Base-by-base conservation (phyloP, 805 yeast genomes). In the Candida glaebosa region DNA sequence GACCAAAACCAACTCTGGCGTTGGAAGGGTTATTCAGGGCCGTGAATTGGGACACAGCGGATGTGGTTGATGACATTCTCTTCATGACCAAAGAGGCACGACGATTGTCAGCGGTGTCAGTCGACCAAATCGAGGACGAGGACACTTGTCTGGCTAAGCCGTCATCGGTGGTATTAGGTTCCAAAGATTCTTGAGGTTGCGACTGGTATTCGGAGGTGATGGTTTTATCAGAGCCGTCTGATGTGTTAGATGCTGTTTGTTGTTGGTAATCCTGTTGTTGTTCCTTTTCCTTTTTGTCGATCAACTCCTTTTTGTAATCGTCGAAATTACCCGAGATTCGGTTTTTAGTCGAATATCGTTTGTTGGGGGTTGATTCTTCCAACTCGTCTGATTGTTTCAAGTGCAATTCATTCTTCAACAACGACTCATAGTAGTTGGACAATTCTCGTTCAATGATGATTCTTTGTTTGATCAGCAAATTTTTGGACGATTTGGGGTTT, bases 381-480 rank as follows among this genome's bases (percentile, higher is more conserved):
- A 22, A 7, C 26, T 22, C 18, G 19, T 43, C 41, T 2, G 41
- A 14, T 35, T 42, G 44, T 46, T 70, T 70, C 54, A 70, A 63
- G 48, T 67, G 64, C 34, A 70, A 58, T 50, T 75, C 76, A 17
- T 56, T 55, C 18, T 45, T 56, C 19, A 57, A 39, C 46, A 76
- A 57, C 39, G 65, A 71, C 15, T 72, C 77, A 52, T 75, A 76
- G 53, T 63, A 73, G 32, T 44, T 49, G 34, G 67, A 63, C 49
- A 76, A 65, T 44, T 73, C 76, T 14, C 74, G 56, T 49, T 64
- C 73, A 44, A 70, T 70, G 39, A 69, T 73, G 30, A 71, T 60
- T 44, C 65, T 59, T 42, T 70, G 73, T 40, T 60, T 65, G 18
- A 69, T 58, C 17, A 63, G 42, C 40, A 68, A 55, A 19, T 57